Percentiles rank a stretch among this genome's conserved stretches.
Conservation (phyloP, 176 grass and related monocot species). For the Aegilops bicornis region DNA sequence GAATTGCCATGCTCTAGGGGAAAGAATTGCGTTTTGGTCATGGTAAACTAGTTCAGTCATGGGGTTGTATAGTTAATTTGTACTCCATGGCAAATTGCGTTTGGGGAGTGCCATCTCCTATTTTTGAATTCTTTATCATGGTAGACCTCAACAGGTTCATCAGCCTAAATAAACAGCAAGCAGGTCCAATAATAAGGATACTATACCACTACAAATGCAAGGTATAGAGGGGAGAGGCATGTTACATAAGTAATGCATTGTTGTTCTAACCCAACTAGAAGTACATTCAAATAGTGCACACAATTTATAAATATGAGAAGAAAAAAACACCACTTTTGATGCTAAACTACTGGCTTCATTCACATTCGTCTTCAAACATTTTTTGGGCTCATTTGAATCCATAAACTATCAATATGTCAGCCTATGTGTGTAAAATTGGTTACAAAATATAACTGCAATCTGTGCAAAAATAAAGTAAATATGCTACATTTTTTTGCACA, state of each 20-base stretch:
- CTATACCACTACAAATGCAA: neutral
- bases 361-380: neutral
- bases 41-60: too few species aligned
- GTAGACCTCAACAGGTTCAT: constrained; percentile 68
- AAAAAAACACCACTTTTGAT: neutral
- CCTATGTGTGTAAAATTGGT: neutral
- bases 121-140: constrained; percentile 69
- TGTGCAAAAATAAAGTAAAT: neutral
- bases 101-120: constrained; percentile 67
- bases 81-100: too few species aligned
- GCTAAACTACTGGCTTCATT: neutral
- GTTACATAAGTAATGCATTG: neutral
- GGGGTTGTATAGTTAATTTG: too few species aligned
- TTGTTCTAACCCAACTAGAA: neutral
- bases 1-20: too few species aligned
- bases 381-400: neutral
- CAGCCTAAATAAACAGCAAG: constrained; percentile 58
- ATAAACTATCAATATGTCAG: neutral
- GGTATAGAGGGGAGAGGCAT: neutral
- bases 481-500: neutral
- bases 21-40: too few species aligned
- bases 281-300: neutral
- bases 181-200: constrained; percentile 18
- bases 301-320: neutral
- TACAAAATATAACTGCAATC: neutral